These are phyloP conservation scores for Ophiosphaerella herpotricha DNA, from an alignment of 2,329 filamentous ascomycete genomes.

Conservation along the genomic window DNA sequence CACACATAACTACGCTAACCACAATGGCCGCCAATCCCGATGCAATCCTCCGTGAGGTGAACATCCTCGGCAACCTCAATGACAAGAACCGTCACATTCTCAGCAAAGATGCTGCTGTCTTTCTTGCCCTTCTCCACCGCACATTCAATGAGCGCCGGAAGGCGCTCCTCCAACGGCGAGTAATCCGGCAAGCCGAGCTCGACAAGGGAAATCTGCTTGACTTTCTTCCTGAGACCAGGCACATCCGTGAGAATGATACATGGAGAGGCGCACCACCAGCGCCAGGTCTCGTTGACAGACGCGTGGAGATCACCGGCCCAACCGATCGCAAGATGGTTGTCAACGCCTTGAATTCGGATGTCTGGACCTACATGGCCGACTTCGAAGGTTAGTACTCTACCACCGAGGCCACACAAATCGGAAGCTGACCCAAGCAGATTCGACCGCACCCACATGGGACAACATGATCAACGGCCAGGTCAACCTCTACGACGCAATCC, in stretches of 20 bases:
- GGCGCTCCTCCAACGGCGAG: slow-evolving; percentile 82
- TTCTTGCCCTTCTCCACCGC: slow-evolving; percentile 91
- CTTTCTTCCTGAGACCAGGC: slow-evolving; percentile 93
- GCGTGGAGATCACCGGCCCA: slow-evolving; percentile 95
- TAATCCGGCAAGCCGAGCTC: slow-evolving; percentile 86
- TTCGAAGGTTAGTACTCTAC: slow-evolving; percentile 74
- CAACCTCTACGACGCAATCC: slow-evolving; percentile 95
- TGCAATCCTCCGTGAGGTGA: slow-evolving; percentile 82
- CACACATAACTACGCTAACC: slow-evolving; percentile 7
- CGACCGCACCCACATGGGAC: slow-evolving; percentile 94
- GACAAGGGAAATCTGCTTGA: slow-evolving; percentile 88
- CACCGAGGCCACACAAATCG: not conserved
- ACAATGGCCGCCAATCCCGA: slow-evolving; percentile 60
- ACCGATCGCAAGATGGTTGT: slow-evolving; percentile 99
- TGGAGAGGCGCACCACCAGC: slow-evolving; percentile 94
- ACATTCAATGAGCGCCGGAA: slow-evolving; percentile 92
- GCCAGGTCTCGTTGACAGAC: slow-evolving; percentile 87
- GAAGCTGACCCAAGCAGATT: slow-evolving; percentile 63
- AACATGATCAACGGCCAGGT: slow-evolving; percentile 99
- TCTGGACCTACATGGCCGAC: slow-evolving; percentile 99
- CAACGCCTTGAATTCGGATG: slow-evolving; percentile 92
- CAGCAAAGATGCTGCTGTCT: slow-evolving; percentile 85
- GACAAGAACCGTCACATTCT: slow-evolving; percentile 87
- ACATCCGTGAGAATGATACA: slow-evolving; percentile 90
- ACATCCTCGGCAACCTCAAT: slow-evolving; percentile 78